phyloP scores from a whole-genome alignment of 768 basidiomycete species.

The Mycena kentingensis region DNA sequence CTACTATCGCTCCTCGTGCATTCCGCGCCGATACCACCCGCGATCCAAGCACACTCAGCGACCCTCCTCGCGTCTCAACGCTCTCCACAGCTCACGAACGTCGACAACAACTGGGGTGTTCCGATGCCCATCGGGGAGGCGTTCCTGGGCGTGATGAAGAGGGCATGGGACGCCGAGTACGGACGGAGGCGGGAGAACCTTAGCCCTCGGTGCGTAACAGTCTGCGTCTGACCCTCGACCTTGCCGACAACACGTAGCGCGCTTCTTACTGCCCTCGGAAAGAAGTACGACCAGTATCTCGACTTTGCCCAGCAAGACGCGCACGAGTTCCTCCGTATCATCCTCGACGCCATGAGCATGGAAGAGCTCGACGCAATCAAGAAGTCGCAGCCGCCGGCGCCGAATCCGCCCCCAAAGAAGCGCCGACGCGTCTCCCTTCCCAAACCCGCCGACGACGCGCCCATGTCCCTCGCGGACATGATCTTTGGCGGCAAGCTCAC shows the following conservation, averaged over 20 bases:
- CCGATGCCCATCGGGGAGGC: conserved; percentile 73
- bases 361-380: conserved; percentile 93
- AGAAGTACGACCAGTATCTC: conserved; percentile 91
- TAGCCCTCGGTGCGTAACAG: conserved; percentile 74
- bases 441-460: conserved; percentile 42
- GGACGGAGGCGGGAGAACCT: conserved; percentile 50
- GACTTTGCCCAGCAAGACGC: conserved; percentile 97
- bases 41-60: conserved; percentile 41
- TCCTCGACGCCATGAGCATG: conserved; percentile 92
- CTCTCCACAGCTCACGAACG: conserved; percentile 73
- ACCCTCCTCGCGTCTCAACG: conserved; percentile 47
- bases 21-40: conserved; percentile 51
- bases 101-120: conserved; percentile 56
- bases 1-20: conserved; percentile 59
- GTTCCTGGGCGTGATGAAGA: conserved; percentile 60
- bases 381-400: conserved; percentile 56
- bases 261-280: conserved; percentile 66
- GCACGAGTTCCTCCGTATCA: conserved; percentile 87
- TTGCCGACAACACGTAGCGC: conserved; percentile 41
- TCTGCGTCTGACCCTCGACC: not conserved
- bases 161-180: conserved; percentile 66
- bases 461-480: conserved; percentile 81
- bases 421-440: conserved; percentile 33
- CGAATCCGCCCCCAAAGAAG: conserved; percentile 37
- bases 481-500: conserved; percentile 88